phyloP scores from a whole-genome alignment of 192 early-diverging fungal genomes.

The Backusella mclennaniae region DNA sequence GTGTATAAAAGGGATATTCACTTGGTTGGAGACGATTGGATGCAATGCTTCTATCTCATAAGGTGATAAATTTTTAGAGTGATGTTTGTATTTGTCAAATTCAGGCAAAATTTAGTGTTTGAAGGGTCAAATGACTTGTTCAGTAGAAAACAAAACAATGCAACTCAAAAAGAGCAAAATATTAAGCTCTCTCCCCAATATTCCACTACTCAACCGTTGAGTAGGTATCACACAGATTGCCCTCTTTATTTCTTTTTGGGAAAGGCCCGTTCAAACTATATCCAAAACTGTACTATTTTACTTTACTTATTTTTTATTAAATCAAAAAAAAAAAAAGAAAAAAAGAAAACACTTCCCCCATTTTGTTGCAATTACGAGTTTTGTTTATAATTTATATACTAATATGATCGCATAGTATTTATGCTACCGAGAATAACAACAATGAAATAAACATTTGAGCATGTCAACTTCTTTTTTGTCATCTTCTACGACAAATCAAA shows the following conservation, averaged over 20 bases:
- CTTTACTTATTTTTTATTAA: not conserved
- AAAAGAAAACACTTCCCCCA: not conserved
- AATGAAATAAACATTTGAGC: not conserved
- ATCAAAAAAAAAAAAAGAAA: not conserved
- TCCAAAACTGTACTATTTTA: not conserved
- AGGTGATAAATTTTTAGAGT: not conserved
- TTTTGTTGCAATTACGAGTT: not conserved
- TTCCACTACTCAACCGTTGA: not conserved
- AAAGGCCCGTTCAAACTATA: not conserved
- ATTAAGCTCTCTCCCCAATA: not conserved
- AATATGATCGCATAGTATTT: not conserved
- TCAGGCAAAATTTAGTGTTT: not conserved
- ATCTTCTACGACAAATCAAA: not conserved
- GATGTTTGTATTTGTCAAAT: not conserved
- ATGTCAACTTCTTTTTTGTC: not conserved
- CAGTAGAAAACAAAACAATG: not conserved
- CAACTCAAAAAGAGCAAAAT: not conserved
- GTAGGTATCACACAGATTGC: not conserved
- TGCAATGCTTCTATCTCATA: not conserved
- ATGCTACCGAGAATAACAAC: not conserved
- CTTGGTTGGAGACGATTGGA: not conserved
- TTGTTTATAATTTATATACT: not conserved
- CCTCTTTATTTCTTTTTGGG: not conserved
- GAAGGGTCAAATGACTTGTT: not conserved
- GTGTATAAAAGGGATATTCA: not conserved